Base-by-base conservation (phyloP, 768 basidiomycete species). In the Sporobolomyces roseus region DNA sequence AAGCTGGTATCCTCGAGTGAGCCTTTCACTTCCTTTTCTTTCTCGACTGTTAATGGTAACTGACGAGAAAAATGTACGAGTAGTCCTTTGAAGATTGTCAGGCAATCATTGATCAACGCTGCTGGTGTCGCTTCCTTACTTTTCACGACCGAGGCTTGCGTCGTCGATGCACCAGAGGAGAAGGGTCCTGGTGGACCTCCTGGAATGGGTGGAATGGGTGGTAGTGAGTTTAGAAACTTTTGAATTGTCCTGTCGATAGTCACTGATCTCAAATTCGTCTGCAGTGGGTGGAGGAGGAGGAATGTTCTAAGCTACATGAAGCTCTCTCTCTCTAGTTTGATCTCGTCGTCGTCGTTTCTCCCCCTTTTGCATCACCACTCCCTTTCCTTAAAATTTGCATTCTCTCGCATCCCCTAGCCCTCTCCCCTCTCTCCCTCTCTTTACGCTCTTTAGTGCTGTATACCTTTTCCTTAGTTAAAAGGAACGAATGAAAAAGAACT, bases 101-200 rank as follows among this genome's bases (percentile, higher is more conserved):
- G 91, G 75, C 94, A 92, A 4, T 92, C 92, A 2, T 83, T 97
- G 33, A 86, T 93, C 2, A 93, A 98, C 77, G 93, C 94, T 0
- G 76, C 85, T 29, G 93, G 94, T 77, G 93, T 97, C n/a, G 91
- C 93, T 5, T 89, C 87, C 70, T 81, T 98, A 79, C 81, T 97
- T 80, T 92, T 92, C 54, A 98, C 93, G 59, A 90, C 88, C 74
- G 93, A 98, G 82, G 88, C 86, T 48, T 89, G 90, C 78, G 85
- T 98, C 46, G 93, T 97, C 29, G 92, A 97, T 56, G 90, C 80
- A 6, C 80, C 87, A 19, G 88, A 89, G 72, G 92, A 96, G 77
- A 78, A 79, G 68, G 81, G 78, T n/a, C 79, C 79, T 23, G 74
- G 71, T 30, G 78, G 77, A 10, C 86, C 69, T 33, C 63, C 56